A percentile compares a stretch with the other conserved stretches of the same genome.
These are phyloP conservation scores for Dendrobium chrysotoxum DNA, from an alignment of 106 monocot species.

Conservation along the genomic window DNA sequence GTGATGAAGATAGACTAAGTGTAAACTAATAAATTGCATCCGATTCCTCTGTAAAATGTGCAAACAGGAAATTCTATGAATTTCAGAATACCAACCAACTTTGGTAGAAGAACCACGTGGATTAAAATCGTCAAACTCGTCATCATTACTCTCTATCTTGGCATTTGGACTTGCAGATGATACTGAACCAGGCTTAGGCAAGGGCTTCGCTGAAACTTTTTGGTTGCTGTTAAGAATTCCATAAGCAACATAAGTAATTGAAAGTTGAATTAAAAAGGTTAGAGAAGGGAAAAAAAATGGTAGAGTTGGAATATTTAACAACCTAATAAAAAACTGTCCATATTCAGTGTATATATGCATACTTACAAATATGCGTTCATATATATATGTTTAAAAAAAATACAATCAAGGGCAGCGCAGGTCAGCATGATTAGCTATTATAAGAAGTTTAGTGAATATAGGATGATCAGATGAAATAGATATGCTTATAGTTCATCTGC, in stretches of 20 bases:
- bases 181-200: slow-evolving; percentile 8
- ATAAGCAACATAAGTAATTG: background rate
- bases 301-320: background rate
- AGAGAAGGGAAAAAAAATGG: background rate
- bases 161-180: slow-evolving; percentile 25
- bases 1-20: background rate
- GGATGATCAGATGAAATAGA: no score
- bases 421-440: no score
- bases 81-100: slow-evolving; percentile 38
- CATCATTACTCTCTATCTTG: slow-evolving; percentile 20
- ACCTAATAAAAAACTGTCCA: background rate
- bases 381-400: no score
- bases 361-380: no score
- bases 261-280: background rate
- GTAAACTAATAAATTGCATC: background rate
- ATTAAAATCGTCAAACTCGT: slow-evolving; percentile 92
- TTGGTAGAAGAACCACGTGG: slow-evolving; percentile 63
- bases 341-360: no score
- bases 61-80: slow-evolving; percentile 1
- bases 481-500: background rate
- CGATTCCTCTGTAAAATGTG: background rate
- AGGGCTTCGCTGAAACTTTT: slow-evolving; percentile 22
- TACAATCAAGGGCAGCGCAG: no score
- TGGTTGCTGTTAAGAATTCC: slow-evolving; percentile 15
- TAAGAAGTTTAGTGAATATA: no score